Evolutionary conservation across 495 filamentous ascomycete genomes (phyloP).

Genomic region (Annulohypoxylon maeteangense): DNA sequence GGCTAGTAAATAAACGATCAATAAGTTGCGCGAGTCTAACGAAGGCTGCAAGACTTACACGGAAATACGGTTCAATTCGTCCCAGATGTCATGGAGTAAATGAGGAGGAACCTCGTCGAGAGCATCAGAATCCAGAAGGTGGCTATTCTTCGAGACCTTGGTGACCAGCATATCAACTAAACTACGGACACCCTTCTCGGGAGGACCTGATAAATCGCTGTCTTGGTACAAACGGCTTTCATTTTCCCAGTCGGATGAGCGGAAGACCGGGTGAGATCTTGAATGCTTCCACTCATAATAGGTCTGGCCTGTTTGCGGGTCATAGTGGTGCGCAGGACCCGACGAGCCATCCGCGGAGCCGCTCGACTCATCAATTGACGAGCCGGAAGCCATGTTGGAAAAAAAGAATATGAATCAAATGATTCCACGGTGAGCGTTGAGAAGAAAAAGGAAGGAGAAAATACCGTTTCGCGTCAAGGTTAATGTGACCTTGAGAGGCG

Average conservation of each 20-base stretch:
- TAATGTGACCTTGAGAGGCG: neutral
- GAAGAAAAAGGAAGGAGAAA: neutral
- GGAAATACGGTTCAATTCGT: neutral
- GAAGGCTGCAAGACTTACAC: conserved; percentile 8
- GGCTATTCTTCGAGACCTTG: conserved; percentile 35
- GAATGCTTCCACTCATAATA: neutral
- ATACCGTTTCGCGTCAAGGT: neutral
- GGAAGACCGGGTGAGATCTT: too few species aligned
- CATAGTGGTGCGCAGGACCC: neutral
- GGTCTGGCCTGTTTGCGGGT: neutral
- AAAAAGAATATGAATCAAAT: neutral
- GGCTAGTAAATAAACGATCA: conserved; percentile 1
- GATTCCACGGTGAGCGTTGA: neutral
- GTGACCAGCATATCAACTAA: conserved; percentile 41
- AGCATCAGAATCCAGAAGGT: neutral
- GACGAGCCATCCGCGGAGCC: neutral
- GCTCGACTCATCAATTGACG: neutral
- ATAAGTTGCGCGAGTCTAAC: neutral
- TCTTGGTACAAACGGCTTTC: too few species aligned
- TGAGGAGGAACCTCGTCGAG: conserved; percentile 29
- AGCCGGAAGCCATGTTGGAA: neutral
- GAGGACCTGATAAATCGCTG: neutral
- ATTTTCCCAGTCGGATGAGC: neutral
- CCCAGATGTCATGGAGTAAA: conserved; percentile 33
- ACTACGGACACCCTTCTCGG: conserved; percentile 32